phyloP scores from a whole-genome alignment of 73 alveolate genomes.

The Paramecium sexaurelia region DNA sequence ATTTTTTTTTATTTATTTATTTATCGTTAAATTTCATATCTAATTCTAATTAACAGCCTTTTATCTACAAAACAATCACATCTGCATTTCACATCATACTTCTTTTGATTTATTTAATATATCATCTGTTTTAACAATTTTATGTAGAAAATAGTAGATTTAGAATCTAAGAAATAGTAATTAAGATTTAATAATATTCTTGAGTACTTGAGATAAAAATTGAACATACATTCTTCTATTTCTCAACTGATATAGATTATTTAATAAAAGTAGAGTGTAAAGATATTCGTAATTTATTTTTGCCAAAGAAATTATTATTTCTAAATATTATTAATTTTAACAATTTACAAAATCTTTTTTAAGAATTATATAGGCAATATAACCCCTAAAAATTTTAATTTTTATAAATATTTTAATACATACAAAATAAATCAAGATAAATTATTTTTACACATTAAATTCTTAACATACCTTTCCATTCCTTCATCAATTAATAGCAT shows the following conservation, averaged over 20 bases:
- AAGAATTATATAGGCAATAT: background rate
- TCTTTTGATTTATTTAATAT: too few relatives aligned
- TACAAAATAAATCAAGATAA: background rate
- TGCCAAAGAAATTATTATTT: background rate
- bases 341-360: background rate
- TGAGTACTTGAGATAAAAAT: background rate
- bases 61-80: too few relatives aligned
- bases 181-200: background rate
- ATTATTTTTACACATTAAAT: constrained; percentile 6
- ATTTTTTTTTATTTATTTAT: background rate
- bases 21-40: background rate
- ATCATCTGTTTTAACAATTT: background rate
- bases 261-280: background rate
- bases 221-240: too few relatives aligned
- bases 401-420: background rate
- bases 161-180: background rate
- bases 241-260: background rate
- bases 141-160: background rate
- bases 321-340: background rate
- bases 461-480: background rate
- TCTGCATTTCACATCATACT: too few relatives aligned
- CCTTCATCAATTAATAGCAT: background rate
- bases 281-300: background rate
- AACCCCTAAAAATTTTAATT: background rate
- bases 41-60: too few relatives aligned